phyloP scores from a whole-genome alignment of 257 asterid genomes.

The Forsythia viridissima region DNA sequence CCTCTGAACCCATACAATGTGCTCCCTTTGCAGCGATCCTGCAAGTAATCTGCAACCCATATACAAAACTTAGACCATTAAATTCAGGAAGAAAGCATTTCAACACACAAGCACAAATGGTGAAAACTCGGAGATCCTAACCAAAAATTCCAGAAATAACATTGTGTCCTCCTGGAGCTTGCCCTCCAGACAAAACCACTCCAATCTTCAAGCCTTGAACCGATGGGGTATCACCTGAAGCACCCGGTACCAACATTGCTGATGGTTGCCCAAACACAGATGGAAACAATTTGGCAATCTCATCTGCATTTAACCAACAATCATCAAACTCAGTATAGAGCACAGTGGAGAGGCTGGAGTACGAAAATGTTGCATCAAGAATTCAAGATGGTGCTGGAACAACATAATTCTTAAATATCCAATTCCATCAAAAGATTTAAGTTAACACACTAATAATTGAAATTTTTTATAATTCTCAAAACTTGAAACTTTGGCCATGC shows the following conservation, averaged over 20 bases:
- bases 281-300: constrained; percentile 70
- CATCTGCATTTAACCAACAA: constrained; percentile 45
- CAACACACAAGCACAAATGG: background rate
- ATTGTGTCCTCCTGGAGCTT: constrained; percentile 89
- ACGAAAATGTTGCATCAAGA: background rate
- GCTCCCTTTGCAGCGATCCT: constrained; percentile 74
- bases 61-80: background rate
- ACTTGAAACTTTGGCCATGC: background rate
- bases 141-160: constrained; percentile 77
- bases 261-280: constrained; percentile 67
- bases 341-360: background rate
- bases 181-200: constrained; percentile 79
- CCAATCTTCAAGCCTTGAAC: constrained; percentile 62
- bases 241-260: constrained; percentile 52
- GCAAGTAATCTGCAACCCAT: constrained; percentile 55
- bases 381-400: background rate
- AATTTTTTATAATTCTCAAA: background rate
- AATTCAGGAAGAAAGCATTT: background rate
- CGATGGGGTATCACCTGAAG: constrained; percentile 28
- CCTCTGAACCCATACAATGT: constrained; percentile 75
- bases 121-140: constrained; percentile 17
- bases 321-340: constrained; percentile 2
- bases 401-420: background rate
- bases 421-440: background rate
- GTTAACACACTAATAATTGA: background rate